Conservation (phyloP, 345 rosid genomes). For the Moricandia arvensis region DNA sequence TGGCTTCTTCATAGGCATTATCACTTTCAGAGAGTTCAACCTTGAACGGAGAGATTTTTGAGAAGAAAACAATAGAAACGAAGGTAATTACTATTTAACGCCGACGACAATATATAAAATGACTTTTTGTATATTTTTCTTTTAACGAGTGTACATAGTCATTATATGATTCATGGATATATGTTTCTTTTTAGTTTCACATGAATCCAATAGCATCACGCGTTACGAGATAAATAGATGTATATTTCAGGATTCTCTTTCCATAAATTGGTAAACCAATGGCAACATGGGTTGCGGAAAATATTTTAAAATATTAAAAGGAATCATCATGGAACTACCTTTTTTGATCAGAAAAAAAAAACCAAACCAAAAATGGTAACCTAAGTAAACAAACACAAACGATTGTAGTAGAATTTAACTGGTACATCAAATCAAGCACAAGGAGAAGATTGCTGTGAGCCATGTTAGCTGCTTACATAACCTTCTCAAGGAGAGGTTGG, state of each 20-base stretch:
- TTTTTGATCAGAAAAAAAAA: no score
- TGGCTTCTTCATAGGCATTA: background rate
- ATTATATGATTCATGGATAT: background rate
- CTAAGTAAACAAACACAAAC: no score
- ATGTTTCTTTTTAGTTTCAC: background rate
- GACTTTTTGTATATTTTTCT: no score
- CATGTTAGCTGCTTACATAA: background rate
- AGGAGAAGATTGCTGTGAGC: background rate
- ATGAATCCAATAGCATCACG: background rate
- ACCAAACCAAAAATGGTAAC: no score
- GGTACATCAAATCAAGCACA: background rate
- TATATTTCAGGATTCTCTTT: background rate
- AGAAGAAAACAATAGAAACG: no score
- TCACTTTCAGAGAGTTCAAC: background rate
- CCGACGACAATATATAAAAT: no score
- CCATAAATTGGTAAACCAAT: no score
- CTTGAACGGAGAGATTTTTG: background rate
- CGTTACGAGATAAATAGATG: background rate
- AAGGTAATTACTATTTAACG: no score
- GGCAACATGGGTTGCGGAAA: background rate
- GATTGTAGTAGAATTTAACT: no score
- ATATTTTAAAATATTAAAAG: no score
- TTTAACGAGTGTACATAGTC: background rate
- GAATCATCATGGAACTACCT: no score
- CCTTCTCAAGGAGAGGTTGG: background rate